Conservation (phyloP, 2,329 filamentous ascomycete genomes). For the Paecilomyces sp. region DNA sequence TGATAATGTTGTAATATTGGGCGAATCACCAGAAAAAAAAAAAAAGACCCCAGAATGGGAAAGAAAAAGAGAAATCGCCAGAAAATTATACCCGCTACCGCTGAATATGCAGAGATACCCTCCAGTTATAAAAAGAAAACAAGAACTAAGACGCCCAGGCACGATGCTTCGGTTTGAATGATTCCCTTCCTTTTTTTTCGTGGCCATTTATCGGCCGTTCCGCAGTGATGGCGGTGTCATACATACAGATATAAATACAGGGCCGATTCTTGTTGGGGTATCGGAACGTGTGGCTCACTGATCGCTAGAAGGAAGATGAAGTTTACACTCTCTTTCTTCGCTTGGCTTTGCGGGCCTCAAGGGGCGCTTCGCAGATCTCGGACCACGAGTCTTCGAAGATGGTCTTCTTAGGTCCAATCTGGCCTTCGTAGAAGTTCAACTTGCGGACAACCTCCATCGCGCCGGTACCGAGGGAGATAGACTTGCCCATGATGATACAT, state of each 20-base stretch:
- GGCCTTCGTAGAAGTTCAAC: slow-evolving; percentile 57
- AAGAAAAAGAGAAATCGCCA: background rate
- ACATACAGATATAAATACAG: background rate
- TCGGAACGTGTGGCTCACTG: background rate
- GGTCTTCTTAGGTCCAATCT: slow-evolving; percentile 52
- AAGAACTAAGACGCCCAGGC: background rate
- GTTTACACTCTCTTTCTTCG: slow-evolving; percentile 1
- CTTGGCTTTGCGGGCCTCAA: slow-evolving; percentile 2
- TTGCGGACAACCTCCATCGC: slow-evolving; percentile 81
- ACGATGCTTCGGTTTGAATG: background rate
- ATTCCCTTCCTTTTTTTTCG: no score
- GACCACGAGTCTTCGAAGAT: slow-evolving; percentile 60
- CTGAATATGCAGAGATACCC: background rate
- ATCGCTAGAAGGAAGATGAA: background rate
- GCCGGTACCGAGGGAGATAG: slow-evolving; percentile 83
- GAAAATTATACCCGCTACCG: background rate
- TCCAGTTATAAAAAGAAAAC: no score
- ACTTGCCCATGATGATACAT: slow-evolving; percentile 98
- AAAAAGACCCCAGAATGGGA: background rate
- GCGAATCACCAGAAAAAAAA: background rate
- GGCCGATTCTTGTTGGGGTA: background rate
- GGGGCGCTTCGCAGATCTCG: slow-evolving; percentile 18
- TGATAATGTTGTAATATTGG: no score
- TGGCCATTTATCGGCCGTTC: no score
- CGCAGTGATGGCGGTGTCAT: background rate